Conservation (phyloP, 805 yeast genomes). For the Nadsonia fulvescens region DNA sequence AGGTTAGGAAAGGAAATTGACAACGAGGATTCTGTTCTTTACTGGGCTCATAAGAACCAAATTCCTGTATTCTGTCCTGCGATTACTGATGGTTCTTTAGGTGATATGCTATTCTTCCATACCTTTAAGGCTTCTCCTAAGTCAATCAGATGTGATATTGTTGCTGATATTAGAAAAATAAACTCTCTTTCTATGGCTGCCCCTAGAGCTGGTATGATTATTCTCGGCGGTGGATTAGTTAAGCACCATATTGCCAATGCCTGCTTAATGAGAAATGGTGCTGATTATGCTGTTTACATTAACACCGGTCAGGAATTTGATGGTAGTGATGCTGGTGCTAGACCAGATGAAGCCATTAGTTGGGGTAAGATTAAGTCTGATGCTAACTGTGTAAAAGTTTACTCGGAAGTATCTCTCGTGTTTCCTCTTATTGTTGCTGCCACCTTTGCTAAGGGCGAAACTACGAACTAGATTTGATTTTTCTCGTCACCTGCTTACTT, state of each 20-base stretch:
- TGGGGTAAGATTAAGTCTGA: constrained; percentile 98
- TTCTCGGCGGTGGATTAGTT: constrained; percentile 89
- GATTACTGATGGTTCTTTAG: constrained; percentile 93
- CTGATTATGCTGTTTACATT: constrained; percentile 91
- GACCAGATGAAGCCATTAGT: constrained; percentile 96
- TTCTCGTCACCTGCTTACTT: too few relatives aligned
- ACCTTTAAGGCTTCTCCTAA: constrained; percentile 88
- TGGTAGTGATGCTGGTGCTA: constrained; percentile 97
- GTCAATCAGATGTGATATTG: constrained; percentile 80
- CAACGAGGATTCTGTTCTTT: constrained; percentile 81
- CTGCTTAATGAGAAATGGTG: constrained; percentile 97
- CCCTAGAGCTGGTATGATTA: constrained; percentile 82
- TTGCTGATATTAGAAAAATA: constrained; percentile 78
- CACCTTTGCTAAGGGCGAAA: constrained; percentile 51
- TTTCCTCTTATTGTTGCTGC: constrained; percentile 96
- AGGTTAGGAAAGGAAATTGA: constrained; percentile 90
- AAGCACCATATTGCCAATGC: constrained; percentile 98
- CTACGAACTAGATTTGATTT: too few relatives aligned
- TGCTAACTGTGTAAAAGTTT: constrained; percentile 80
- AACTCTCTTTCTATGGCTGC: constrained; percentile 95
- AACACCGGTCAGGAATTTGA: constrained; percentile 98
- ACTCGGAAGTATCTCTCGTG: constrained; percentile 86
- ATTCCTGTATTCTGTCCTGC: constrained; percentile 97
- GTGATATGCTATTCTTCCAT: constrained; percentile 97
- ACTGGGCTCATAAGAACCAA: constrained; percentile 95